Percentiles rank a stretch among this genome's conserved stretches.
Evolutionary conservation across 2,329 filamentous ascomycete genomes (phyloP).

Genomic region (Neopestalotiopsis rosae): DNA sequence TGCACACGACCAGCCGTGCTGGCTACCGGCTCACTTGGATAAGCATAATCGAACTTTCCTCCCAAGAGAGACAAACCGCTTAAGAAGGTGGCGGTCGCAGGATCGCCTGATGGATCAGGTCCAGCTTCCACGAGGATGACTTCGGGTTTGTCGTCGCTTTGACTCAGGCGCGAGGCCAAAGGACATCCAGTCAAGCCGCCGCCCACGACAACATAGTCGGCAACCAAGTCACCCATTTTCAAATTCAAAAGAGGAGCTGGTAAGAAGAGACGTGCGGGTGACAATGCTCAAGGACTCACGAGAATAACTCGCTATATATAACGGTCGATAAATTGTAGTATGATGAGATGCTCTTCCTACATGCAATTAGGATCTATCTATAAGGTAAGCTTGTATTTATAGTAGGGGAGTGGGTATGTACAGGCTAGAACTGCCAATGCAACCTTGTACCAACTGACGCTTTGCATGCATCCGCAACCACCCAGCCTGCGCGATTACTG

Average conservation of each 20-base stretch:
- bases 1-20: constrained; percentile 26
- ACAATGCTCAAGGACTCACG: not conserved
- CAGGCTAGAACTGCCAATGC: no score
- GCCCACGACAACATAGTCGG: constrained; percentile 33
- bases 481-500: no score
- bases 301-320: not conserved
- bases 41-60: constrained; percentile 30
- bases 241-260: not conserved
- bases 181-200: constrained; percentile 31
- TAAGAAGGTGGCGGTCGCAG: constrained; percentile 26
- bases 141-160: constrained; percentile 24
- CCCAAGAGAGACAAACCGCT: constrained; percentile 28
- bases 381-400: no score
- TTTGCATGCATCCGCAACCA: no score
- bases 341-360: no score
- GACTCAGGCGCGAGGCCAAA: constrained; percentile 30
- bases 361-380: no score
- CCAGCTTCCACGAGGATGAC: constrained; percentile 32
- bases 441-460: no score
- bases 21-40: constrained; percentile 27
- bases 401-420: no score
- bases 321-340: not conserved
- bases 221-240: not conserved
- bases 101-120: constrained; percentile 26
- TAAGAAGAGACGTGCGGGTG: not conserved